These are phyloP conservation scores for Cordyceps militaris DNA, from an alignment of 2,329 filamentous ascomycete species.

Conservation along the genomic window DNA sequence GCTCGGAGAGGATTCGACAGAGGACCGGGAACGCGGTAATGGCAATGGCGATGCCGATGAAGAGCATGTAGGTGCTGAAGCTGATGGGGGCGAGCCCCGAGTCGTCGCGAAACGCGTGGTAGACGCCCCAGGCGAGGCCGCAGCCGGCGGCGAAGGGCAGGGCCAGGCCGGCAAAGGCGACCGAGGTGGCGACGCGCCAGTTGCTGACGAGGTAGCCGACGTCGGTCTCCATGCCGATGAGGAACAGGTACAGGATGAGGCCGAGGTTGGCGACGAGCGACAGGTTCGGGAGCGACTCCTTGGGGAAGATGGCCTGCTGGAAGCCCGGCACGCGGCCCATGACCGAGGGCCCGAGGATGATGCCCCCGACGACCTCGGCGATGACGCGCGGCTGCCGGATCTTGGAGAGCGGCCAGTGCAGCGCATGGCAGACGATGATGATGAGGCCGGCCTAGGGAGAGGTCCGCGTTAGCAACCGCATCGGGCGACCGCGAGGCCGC, in stretches of 20 bases:
- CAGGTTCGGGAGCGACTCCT: constrained; percentile 65
- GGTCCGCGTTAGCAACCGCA: background rate
- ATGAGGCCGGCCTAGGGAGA: constrained; percentile 34
- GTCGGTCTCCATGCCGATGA: constrained; percentile 83
- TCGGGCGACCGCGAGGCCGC: background rate
- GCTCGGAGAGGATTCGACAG: constrained; percentile 84
- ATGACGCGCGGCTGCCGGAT: constrained; percentile 77
- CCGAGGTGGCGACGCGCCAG: constrained; percentile 71
- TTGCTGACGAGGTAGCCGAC: constrained; percentile 69
- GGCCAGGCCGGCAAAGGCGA: constrained; percentile 72
- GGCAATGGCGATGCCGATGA: constrained; percentile 87
- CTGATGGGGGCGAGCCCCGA: constrained; percentile 32
- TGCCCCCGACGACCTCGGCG: constrained; percentile 77
- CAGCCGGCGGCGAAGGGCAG: constrained; percentile 77
- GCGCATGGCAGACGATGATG: constrained; percentile 39
- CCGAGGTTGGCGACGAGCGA: constrained; percentile 76
- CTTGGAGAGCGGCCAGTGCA: constrained; percentile 71
- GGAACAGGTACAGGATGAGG: constrained; percentile 76
- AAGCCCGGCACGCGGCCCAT: constrained; percentile 83
- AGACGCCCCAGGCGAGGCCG: constrained; percentile 74
- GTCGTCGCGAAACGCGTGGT: constrained; percentile 58
- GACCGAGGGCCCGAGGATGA: constrained; percentile 78
- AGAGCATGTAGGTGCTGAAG: constrained; percentile 55
- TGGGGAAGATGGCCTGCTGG: constrained; percentile 67
- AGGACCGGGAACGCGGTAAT: constrained; percentile 91